Evolutionary conservation across 495 filamentous ascomycete genomes (phyloP).

Genomic region (Penicillium cataractarum): DNA sequence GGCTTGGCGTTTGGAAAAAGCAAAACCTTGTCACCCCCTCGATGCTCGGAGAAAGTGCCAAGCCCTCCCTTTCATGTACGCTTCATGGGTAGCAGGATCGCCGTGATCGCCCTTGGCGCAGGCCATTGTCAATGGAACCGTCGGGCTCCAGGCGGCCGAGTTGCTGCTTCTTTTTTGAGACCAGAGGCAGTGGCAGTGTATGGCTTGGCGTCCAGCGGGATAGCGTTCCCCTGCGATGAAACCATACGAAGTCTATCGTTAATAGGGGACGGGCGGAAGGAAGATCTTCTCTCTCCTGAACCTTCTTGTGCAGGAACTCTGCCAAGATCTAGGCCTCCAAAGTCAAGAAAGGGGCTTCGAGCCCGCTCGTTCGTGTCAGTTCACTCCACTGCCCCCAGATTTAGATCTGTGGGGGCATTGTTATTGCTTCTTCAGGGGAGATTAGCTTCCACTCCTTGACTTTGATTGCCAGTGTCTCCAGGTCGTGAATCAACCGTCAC

Average conservation of each 20-base stretch:
- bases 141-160: neutral
- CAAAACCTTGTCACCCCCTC: constrained; percentile 17
- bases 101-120: constrained; percentile 37
- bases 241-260: neutral
- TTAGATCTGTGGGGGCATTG: neutral
- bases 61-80: constrained; percentile 20
- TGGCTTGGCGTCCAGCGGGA: constrained; percentile 16
- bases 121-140: constrained; percentile 21
- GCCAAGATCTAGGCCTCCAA: constrained; percentile 1
- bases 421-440: neutral
- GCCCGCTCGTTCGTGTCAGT: neutral
- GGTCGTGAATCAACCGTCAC: neutral
- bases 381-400: constrained; percentile 4
- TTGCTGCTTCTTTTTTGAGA: constrained; percentile 14
- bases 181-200: neutral
- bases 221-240: neutral
- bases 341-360: neutral
- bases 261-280: neutral
- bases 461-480: constrained; percentile 1
- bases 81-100: constrained; percentile 20
- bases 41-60: constrained; percentile 17
- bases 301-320: neutral
- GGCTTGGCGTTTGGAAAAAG: constrained; percentile 23
- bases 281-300: constrained; percentile 1
- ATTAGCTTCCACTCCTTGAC: constrained; percentile 6